Conservation (phyloP, 2,329 filamentous ascomycete species). For the Pseudomassariella vexata region DNA sequence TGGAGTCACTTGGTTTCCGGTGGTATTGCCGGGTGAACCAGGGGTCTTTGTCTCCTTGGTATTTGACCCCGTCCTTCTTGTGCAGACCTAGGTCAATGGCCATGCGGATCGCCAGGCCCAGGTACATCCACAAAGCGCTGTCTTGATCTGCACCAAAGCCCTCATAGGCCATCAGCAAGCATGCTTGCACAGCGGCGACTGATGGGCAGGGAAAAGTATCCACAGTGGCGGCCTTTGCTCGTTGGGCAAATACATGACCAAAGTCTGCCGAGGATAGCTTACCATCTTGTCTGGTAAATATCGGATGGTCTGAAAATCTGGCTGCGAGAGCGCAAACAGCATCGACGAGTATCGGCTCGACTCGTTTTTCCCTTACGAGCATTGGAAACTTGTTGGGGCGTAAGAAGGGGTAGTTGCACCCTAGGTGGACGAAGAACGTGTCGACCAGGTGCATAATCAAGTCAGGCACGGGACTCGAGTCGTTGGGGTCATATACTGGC, state of each 20-base stretch:
- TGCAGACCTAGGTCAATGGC: conserved; percentile 76
- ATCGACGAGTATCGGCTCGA: conserved; percentile 81
- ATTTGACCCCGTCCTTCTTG: conserved; percentile 68
- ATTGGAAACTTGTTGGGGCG: conserved; percentile 65
- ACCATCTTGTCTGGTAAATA: conserved; percentile 44
- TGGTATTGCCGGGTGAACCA: conserved; percentile 41
- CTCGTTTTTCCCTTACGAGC: conserved; percentile 73
- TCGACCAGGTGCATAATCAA: conserved; percentile 73
- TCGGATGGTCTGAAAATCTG: conserved; percentile 64
- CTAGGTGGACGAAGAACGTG: conserved; percentile 75
- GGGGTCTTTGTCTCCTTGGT: conserved; percentile 48
- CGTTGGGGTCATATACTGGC: conserved; percentile 72
- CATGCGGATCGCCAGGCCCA: conserved; percentile 82
- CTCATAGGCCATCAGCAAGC: conserved; percentile 78
- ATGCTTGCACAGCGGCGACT: conserved; percentile 78
- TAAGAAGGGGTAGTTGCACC: conserved; percentile 81
- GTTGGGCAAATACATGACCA: conserved; percentile 71
- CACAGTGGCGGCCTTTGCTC: conserved; percentile 76
- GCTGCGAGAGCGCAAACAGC: conserved; percentile 78
- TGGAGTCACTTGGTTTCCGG: conserved; percentile 23
- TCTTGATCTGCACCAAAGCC: conserved; percentile 85
- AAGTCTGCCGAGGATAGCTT: conserved; percentile 57
- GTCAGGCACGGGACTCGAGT: conserved; percentile 63
- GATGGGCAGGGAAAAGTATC: conserved; percentile 80
- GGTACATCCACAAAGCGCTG: conserved; percentile 89